Base-by-base conservation (phyloP, 805 yeast genomes). In the Metschnikowia reukaufii region DNA sequence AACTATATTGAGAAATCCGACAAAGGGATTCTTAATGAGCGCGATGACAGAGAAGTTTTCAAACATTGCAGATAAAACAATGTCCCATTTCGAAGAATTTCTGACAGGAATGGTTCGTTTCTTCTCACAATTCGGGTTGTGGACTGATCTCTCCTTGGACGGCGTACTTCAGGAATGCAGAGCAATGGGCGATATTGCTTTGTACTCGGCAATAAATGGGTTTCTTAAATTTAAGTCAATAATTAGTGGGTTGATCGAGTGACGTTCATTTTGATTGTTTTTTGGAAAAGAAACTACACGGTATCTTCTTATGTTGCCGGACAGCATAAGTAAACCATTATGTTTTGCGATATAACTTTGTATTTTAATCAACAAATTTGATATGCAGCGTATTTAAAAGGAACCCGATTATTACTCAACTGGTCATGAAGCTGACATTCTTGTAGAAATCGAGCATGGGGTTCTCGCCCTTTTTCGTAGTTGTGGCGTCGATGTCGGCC, bases 371-470 rank as follows among this genome's bases (percentile, higher is more conserved):
- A n/a, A 39, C 20, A 30, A 42, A 23, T 33, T 33, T 13, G 13
- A 15, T 18, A 6, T 19, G 20, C 16, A 7, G 23, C n/a, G 19
- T 30, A 6, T 41, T 33, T 41, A 5, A 23, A 41, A 38, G 34
- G 25, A 29, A 10, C n/a, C n/a, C n/a, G n/a, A n/a, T 20, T 23
- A 9, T 18, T 17, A n/a, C 19, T 58, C 51, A 75, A 45, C 78
- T 75, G 37, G 72, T 73, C 70, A 82, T 71, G 53, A 86, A 87
- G 18, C 86, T 80, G 4, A 88, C 94, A 59, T 88, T 88, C 30
- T 75, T 70, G 61, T 88, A 88, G 49, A 88, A 77, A 42, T 84
- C 85, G 46, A 88, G 62, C 90, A 88, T 81, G 12, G 96, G 96
- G 56, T 86, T 86, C 56, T 88, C 96, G 0, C 96, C 96, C 29